These are phyloP conservation scores for Xylariomycetidae sp. DNA, from an alignment of 2,329 filamentous ascomycete genomes.

Conservation along the genomic window DNA sequence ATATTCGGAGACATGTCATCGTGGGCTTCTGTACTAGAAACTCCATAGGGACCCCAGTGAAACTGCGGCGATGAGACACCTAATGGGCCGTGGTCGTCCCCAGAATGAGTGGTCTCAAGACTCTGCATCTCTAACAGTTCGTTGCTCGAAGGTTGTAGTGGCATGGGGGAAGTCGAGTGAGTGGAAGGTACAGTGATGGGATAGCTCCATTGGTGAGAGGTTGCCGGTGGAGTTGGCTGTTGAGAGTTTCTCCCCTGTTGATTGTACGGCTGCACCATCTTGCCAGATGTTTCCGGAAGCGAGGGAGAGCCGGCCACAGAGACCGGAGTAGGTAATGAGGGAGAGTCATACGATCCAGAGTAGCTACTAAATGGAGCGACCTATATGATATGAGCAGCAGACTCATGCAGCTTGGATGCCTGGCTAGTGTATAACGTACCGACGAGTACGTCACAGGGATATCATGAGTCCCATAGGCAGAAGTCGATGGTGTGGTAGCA, in stretches of 20 bases:
- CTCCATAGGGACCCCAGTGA: conserved; percentile 33
- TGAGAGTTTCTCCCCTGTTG: conserved; percentile 35
- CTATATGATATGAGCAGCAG: conserved; percentile 10
- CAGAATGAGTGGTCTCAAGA: conserved; percentile 29
- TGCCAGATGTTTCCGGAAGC: conserved; percentile 36
- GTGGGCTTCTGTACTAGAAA: conserved; percentile 26
- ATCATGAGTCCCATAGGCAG: conserved; percentile 21
- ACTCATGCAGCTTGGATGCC: neutral
- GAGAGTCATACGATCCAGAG: conserved; percentile 35
- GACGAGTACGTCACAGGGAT: conserved; percentile 21
- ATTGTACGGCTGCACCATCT: conserved; percentile 36
- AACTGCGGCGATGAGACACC: conserved; percentile 23
- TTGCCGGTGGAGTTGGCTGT: conserved; percentile 45
- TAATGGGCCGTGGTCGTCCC: conserved; percentile 27
- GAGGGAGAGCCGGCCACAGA: conserved; percentile 45
- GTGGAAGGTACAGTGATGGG: conserved; percentile 31
- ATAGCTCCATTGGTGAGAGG: conserved; percentile 43
- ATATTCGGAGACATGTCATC: conserved; percentile 26
- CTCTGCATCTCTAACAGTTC: conserved; percentile 35
- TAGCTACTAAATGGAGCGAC: conserved; percentile 35
- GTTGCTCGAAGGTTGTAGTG: conserved; percentile 32
- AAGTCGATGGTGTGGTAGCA: conserved; percentile 17
- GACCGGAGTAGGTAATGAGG: conserved; percentile 46
- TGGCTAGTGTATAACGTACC: conserved; percentile 16
- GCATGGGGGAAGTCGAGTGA: conserved; percentile 42